Evolutionary conservation across 2,329 filamentous ascomycete genomes (phyloP), one percentile per base, ranked within the genome.

Genomic region (Scedosporium aurantiacum): DNA sequence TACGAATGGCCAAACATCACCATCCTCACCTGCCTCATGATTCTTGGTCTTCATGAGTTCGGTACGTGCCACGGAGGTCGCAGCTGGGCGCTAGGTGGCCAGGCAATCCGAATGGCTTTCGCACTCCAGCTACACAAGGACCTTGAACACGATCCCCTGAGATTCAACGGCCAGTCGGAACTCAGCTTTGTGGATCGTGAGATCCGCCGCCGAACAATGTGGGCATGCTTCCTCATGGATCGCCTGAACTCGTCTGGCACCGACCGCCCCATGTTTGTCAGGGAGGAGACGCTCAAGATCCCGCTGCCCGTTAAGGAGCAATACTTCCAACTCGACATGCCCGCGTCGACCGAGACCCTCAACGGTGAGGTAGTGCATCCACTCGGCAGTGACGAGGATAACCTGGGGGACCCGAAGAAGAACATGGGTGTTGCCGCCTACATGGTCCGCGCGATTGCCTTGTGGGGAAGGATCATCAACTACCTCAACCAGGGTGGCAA

Each of bases 221-320:
- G 94, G 94, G 90, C 92, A 12, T 97, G 93, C 70, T 96, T 96
- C 69, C 74, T 97, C 62, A 97, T 97, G 92, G 94, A 99, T 71
- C 86, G 93, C 0, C 97, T 97, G 78, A 97, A 95, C 73, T 97
- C 93, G 0, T 97, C 92, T 1, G 93, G 94, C 1, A 95, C 91
- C 2, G 92, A 97, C 68, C 83, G 93, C 43, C 94, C 94, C 21
- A 90, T 91, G 60, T 96, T 97, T 67, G 88, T 96, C 61, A 88
- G 90, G 66, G 91, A 97, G 71, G 90, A 94, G 66, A 90, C 90
- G 61, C 82, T 97, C 64, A 87, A 91, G 66, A 90, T 97, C 16
- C 93, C 94, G 65, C 76, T 99, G 25, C 94, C 94, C 0, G 89
- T 97, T 67, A 92, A 90, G 70, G 94, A 99, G 71, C 86, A 87